Percentiles rank a stretch among this genome's conserved stretches.
Evolutionary conservation across 2,329 filamentous ascomycete genomes (phyloP).

Genomic region (Boeremia exigua): DNA sequence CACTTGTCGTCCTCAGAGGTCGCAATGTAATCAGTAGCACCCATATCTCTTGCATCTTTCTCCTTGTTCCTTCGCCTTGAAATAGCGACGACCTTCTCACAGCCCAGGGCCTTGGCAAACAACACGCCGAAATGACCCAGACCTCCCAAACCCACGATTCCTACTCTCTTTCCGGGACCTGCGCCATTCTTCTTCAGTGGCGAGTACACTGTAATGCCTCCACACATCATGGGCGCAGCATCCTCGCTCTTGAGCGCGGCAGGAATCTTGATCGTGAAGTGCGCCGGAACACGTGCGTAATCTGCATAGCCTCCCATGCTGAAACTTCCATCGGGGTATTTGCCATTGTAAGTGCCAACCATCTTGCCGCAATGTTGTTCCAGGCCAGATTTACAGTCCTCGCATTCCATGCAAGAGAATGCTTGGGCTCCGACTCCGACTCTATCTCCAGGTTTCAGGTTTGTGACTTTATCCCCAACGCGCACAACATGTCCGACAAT

Average conservation of each 20-base stretch:
- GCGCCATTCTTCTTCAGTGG: slow-evolving; percentile 71
- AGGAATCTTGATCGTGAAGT: slow-evolving; percentile 67
- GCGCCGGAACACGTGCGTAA: slow-evolving; percentile 60
- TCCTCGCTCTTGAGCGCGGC: slow-evolving; percentile 55
- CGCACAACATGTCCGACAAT: slow-evolving; percentile 50
- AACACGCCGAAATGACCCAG: slow-evolving; percentile 76
- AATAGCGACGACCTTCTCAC: slow-evolving; percentile 70
- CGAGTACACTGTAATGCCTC: slow-evolving; percentile 75
- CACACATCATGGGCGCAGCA: slow-evolving; percentile 76
- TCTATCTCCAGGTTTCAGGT: slow-evolving; percentile 66
- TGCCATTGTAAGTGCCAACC: slow-evolving; percentile 65
- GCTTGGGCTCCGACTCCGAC: slow-evolving; percentile 60
- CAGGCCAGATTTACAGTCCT: slow-evolving; percentile 57
- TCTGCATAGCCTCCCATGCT: slow-evolving; percentile 70
- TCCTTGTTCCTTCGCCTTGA: slow-evolving; percentile 65
- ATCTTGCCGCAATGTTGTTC: slow-evolving; percentile 55
- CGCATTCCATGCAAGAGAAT: slow-evolving; percentile 60
- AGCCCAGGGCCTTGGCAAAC: slow-evolving; percentile 73
- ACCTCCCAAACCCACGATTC: slow-evolving; percentile 74
- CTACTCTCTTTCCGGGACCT: slow-evolving; percentile 74
- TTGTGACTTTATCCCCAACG: slow-evolving; percentile 45
- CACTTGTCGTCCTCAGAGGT: slow-evolving; percentile 54
- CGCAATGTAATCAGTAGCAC: slow-evolving; percentile 69
- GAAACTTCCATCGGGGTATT: slow-evolving; percentile 63
- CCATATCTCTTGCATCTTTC: slow-evolving; percentile 66